Base-by-base conservation (phyloP, 495 filamentous ascomycete genomes). In the Aspergillus olivimuriae region DNA sequence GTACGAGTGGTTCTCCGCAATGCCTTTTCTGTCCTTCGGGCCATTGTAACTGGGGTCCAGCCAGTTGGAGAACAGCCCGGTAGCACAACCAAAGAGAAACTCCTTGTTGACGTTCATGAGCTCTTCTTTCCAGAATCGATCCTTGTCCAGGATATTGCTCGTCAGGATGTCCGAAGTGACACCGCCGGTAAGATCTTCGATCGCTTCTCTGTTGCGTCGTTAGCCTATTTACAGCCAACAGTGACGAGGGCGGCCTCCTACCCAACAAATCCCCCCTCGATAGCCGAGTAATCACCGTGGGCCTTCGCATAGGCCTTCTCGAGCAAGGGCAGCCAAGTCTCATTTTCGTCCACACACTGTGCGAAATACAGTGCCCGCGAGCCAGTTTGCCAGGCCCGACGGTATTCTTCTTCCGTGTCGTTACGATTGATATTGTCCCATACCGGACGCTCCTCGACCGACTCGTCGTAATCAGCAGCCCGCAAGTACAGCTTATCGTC, bases 231-330 rank as follows among this genome's bases (percentile, higher is more conserved):
- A n/a, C n/a, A n/a, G n/a, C n/a, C n/a, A n/a, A n/a, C n/a, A n/a
- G n/a, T n/a, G n/a, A n/a, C n/a, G n/a, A n/a, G n/a, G n/a, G n/a
- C n/a, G n/a, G n/a, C n/a, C n/a, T 16, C 60, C 34, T 61, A 78
- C 74, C 81, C 87, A 15, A 84, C 84, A 57, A 81, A 90, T 1
- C 89, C 89, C 15, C 89, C 88, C 47, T 91, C 83, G 36, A 95
- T 89, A 1, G 88, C 74, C 9, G 77, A 73, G 53, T 84, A 94
- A 58, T 92, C 87, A 3, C 88, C 89, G 53, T 97, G 91, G 9
- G 89, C 89, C 61, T 97, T 97, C 34, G 91, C 91, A 63, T 92
- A 97, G 0, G 91, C 91, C 62, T 97, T 97, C 56, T 97, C 91
- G 3, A 97, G 76, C 35, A 97, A 65, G 1, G 91, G 91, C 19